Evolutionary conservation across 1,139 yeast species (phyloP), one percentile per base, ranked within the genome.

Genomic region (Debaryomyces sp.): DNA sequence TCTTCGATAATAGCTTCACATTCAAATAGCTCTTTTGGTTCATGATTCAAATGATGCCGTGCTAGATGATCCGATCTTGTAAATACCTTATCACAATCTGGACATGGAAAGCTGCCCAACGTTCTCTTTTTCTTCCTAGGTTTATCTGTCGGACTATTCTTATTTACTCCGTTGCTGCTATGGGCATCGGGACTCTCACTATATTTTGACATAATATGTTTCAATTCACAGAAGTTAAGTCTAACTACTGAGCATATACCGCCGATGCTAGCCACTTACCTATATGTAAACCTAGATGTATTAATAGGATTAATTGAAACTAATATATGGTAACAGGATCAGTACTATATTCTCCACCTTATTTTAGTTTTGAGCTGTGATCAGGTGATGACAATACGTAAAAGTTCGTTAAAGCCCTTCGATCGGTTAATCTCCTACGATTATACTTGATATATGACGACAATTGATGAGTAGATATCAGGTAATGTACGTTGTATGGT

Each of bases 41-140:
- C 71, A 52, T 75, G 80, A 53, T 75, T 75, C 48, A 75, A 63
- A 52, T 71, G 66, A 51, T 75, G 80, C 30, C 80, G 55, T 1
- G 76, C 67, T 18, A 75, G 56, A 55, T 75, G 80, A 54, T 75
- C 80, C 0, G 75, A 65, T 23, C 80, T 57, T 27, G 73, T 63
- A 49, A 75, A 75, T n/a, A 71, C 68, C 50, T 74, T 75, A 43
- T 64, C 62, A 53, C 80, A 75, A 43, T 67, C 61, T 4, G 58
- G 56, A 23, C 56, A 49, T 23, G 55, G 55, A 21, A 51, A 48
- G 26, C 33, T 45, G 9, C 55, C 54, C 15, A 47, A 32, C 2
- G 55, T 47, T 30, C 55, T 44, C 41, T 48, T 54, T 24, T 54
- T 51, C 44, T 51, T 52, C 46, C 33, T 48, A 23, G 39, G 41